A percentile compares a stretch with the other conserved stretches of the same genome.
phyloP scores from a whole-genome alignment of 2,329 filamentous ascomycete species.

The Ustulina deusta region DNA sequence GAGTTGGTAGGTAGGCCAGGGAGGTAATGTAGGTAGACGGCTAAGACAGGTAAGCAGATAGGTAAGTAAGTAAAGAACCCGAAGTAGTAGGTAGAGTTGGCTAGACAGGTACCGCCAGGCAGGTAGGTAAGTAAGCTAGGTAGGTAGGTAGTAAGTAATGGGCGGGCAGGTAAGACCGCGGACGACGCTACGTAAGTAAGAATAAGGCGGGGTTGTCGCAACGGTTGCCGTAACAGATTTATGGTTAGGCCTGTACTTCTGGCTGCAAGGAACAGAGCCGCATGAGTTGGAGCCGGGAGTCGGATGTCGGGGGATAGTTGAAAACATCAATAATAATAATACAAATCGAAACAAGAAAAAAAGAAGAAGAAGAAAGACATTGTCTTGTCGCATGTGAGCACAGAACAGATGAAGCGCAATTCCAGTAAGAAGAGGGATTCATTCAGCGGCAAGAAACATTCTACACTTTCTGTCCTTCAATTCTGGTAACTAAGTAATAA shows the following conservation, averaged over 20 bases:
- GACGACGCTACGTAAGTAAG: no score
- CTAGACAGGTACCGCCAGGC: background rate
- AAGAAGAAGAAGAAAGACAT: background rate
- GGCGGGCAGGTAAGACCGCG: background rate
- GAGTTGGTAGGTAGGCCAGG: background rate
- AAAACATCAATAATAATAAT: no score
- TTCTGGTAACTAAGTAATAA: background rate
- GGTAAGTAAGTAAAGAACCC: background rate
- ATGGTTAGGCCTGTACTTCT: background rate
- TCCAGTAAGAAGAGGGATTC: background rate
- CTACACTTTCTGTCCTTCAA: background rate
- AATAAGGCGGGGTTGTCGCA: constrained; percentile 31
- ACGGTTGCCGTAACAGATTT: constrained; percentile 28
- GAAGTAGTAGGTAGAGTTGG: no score
- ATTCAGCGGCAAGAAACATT: background rate
- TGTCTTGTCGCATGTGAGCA: background rate
- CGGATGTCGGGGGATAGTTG: background rate
- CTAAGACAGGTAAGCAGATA: background rate
- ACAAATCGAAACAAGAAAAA: background rate
- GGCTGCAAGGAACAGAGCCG: constrained; percentile 31
- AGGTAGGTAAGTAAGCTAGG: constrained; percentile 15
- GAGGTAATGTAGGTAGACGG: background rate
- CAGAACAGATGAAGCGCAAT: background rate
- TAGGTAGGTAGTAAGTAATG: constrained; percentile 5
- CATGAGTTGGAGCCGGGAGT: constrained; percentile 29